These are phyloP conservation scores for Microbotryum saponariae DNA, from an alignment of 1,284 basidiomycete species.

Conservation along the genomic window DNA sequence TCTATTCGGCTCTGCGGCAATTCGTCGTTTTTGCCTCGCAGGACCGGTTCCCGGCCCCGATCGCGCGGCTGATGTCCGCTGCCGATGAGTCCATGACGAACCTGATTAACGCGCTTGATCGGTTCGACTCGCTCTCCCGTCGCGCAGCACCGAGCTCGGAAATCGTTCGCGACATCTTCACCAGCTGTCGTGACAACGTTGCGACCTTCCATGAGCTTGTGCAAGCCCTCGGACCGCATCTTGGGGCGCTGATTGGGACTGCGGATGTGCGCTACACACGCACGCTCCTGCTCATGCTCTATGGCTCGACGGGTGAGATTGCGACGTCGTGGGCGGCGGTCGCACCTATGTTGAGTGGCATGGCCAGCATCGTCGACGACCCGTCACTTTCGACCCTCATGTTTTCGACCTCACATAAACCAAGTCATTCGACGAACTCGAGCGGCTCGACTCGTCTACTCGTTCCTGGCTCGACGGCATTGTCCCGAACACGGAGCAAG, in stretches of 20 bases:
- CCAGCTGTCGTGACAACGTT: conserved; percentile 77
- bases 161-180: conserved; percentile 70
- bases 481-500: conserved; percentile 44
- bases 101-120: conserved; percentile 81
- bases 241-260: conserved; percentile 49
- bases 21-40: conserved; percentile 79
- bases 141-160: conserved; percentile 58
- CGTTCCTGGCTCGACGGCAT: conserved; percentile 10
- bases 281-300: conserved; percentile 78
- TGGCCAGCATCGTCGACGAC: conserved; percentile 39
- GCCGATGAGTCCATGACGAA: conserved; percentile 73
- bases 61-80: conserved; percentile 76
- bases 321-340: conserved; percentile 76
- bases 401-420: conserved; percentile 20
- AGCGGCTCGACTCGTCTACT: conserved; percentile 20
- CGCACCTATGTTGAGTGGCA: conserved; percentile 61
- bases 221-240: conserved; percentile 21
- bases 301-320: conserved; percentile 84
- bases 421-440: conserved; percentile 36
- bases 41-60: conserved; percentile 71
- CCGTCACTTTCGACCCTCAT: conserved; percentile 15
- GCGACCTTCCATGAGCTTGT: conserved; percentile 75
- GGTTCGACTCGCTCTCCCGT: conserved; percentile 77
- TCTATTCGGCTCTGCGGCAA: conserved; percentile 81
- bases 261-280: conserved; percentile 83